phyloP scores from a whole-genome alignment of 257 asterid genomes.

The Jacaranda mimosifolia region DNA sequence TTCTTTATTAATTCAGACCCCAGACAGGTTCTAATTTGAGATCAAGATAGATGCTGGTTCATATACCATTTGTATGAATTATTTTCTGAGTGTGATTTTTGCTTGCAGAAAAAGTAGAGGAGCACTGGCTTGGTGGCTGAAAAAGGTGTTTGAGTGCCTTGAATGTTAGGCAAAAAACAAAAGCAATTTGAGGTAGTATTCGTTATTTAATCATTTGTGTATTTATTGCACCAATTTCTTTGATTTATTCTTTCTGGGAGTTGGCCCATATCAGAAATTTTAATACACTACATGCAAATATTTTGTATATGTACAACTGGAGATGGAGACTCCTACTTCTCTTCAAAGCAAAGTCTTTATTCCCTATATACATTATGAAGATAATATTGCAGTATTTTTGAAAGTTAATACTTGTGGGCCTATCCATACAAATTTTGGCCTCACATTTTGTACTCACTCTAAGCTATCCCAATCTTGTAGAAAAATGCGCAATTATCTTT shows the following conservation, averaged over 20 bases:
- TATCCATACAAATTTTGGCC: constrained; percentile 38
- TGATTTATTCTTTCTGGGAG: constrained; percentile 30
- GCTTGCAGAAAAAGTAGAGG: constrained; percentile 63
- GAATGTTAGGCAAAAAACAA: constrained; percentile 66
- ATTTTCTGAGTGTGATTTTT: constrained; percentile 50
- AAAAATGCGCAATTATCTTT: constrained; percentile 35
- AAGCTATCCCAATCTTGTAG: constrained; percentile 27
- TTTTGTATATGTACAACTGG: constrained; percentile 54
- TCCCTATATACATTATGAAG: constrained; percentile 44
- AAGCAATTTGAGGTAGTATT: constrained; percentile 54
- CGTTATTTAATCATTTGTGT: constrained; percentile 37
- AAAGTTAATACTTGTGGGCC: constrained; percentile 49
- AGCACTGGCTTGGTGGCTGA: constrained; percentile 54
- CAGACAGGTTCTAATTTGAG: constrained; percentile 27
- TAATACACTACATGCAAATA: constrained; percentile 34
- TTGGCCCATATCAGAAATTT: constrained; percentile 48
- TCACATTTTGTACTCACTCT: constrained; percentile 35
- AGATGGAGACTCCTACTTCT: constrained; percentile 65
- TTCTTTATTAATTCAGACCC: background rate
- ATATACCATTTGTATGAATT: constrained; percentile 36
- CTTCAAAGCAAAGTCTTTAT: constrained; percentile 82
- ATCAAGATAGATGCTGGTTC: constrained; percentile 36
- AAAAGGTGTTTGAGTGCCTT: constrained; percentile 63
- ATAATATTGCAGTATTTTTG: constrained; percentile 33
- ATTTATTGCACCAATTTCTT: constrained; percentile 51